These are phyloP conservation scores for Parietaria judaica DNA, from an alignment of 306 rosid species.

Conservation along the genomic window DNA sequence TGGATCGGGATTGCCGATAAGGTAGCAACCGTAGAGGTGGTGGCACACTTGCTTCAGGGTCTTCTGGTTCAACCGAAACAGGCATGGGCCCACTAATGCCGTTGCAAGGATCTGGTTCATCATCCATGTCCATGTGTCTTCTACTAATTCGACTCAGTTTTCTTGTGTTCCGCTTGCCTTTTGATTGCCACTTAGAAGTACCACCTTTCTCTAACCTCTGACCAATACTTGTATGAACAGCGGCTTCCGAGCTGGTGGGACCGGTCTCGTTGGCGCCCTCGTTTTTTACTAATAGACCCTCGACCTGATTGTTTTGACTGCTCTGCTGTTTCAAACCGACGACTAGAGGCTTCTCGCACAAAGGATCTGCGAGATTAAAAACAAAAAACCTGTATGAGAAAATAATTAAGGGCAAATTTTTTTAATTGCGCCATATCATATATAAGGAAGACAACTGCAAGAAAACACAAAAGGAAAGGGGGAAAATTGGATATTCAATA, in stretches of 20 bases:
- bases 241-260: slow-evolving; percentile 42
- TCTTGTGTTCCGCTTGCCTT: slow-evolving; percentile 92
- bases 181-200: slow-evolving; percentile 87
- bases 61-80: slow-evolving; percentile 29
- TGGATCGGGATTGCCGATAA: slow-evolving; percentile 72
- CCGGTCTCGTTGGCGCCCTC: slow-evolving; percentile 48
- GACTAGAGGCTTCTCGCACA: slow-evolving; percentile 39
- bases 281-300: slow-evolving; percentile 32
- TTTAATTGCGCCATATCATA: slow-evolving; percentile 12
- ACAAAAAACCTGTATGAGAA: slow-evolving; percentile 19
- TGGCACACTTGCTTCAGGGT: slow-evolving; percentile 22
- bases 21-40: slow-evolving; percentile 65
- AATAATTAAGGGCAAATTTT: not conserved
- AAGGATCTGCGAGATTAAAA: slow-evolving; percentile 37
- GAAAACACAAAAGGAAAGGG: slow-evolving; percentile 6
- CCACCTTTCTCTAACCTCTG: slow-evolving; percentile 49
- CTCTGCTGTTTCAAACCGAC: slow-evolving; percentile 40
- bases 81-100: slow-evolving; percentile 31
- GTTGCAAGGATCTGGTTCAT: slow-evolving; percentile 34
- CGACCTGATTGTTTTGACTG: slow-evolving; percentile 41
- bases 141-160: slow-evolving; percentile 46
- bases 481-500: not conserved
- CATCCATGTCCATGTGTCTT: slow-evolving; percentile 41
- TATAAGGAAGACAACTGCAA: slow-evolving; percentile 13
- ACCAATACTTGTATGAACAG: slow-evolving; percentile 28